These are phyloP conservation scores for Clitoria ternatea DNA, from an alignment of 306 rosid genomes.

Conservation along the genomic window DNA sequence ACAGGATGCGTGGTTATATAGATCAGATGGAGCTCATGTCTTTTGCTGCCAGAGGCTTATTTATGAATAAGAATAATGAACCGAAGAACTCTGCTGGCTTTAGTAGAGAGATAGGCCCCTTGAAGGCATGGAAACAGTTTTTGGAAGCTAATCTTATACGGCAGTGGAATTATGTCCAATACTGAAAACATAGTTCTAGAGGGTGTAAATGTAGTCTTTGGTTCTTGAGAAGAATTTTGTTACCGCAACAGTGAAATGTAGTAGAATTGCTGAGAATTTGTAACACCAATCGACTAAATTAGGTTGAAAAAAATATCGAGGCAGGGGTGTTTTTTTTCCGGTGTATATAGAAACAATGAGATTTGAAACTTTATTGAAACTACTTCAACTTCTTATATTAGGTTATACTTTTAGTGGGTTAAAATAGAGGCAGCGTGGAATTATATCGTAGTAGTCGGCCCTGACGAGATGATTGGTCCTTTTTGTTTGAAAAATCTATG, in stretches of 20 bases:
- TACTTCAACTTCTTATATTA: too few relatives aligned
- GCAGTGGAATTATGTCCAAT: constrained; percentile 41
- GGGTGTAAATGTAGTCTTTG: constrained; percentile 29
- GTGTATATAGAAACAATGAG: too few relatives aligned
- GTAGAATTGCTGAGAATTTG: not conserved
- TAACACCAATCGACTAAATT: not conserved
- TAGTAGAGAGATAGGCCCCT: constrained; percentile 42
- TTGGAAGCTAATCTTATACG: constrained; percentile 56
- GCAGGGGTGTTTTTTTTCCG: too few relatives aligned
- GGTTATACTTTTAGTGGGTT: too few relatives aligned
- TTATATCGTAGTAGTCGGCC: too few relatives aligned
- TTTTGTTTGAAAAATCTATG: too few relatives aligned
- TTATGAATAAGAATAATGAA: constrained; percentile 48
- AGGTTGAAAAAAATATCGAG: too few relatives aligned
- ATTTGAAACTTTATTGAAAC: too few relatives aligned
- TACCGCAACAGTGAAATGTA: constrained; percentile 6
- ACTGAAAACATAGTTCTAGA: constrained; percentile 13
- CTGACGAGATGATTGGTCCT: too few relatives aligned
- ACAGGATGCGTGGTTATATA: constrained; percentile 66
- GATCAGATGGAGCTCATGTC: constrained; percentile 72
- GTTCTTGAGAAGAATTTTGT: not conserved
- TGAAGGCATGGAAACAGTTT: constrained; percentile 80
- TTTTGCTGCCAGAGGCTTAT: constrained; percentile 88
- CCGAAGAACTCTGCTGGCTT: constrained; percentile 20
- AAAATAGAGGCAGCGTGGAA: too few relatives aligned